Percentiles rank a stretch among this genome's conserved stretches.
These are phyloP conservation scores for Peronosclerospora sorghi DNA, from an alignment of 352 stramenopile species.

Conservation along the genomic window DNA sequence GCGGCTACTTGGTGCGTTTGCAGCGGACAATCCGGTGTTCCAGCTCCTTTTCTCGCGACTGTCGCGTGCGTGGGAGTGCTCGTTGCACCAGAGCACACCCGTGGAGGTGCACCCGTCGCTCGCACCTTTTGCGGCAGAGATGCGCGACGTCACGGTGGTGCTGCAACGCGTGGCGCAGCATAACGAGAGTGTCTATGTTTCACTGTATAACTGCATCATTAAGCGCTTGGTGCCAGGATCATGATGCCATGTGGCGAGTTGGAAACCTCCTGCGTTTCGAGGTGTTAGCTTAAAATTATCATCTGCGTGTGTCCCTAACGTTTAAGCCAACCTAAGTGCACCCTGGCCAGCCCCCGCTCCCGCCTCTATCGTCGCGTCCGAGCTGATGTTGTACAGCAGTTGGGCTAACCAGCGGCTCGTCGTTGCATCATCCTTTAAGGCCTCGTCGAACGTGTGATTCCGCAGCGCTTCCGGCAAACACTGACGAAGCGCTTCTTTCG, in stretches of 20 bases:
- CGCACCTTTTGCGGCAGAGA: conserved; percentile 31
- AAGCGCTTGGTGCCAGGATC: conserved; percentile 23
- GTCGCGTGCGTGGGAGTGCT: conserved; percentile 16
- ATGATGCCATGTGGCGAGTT: no score
- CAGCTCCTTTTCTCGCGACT: conserved; percentile 41
- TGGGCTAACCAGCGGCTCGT: conserved; percentile 94
- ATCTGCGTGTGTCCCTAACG: conserved; percentile 14
- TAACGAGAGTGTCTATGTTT: conserved; percentile 54
- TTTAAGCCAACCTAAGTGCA: conserved; percentile 11
- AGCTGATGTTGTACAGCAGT: conserved; percentile 88
- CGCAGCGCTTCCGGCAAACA: conserved; percentile 90
- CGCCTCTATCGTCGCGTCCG: conserved; percentile 15
- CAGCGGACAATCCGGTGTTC: conserved; percentile 44
- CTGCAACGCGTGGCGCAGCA: conserved; percentile 43
- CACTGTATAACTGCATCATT: conserved; percentile 56
- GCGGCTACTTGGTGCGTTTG: conserved; percentile 32
- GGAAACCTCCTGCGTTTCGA: no score
- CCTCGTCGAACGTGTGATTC: conserved; percentile 91
- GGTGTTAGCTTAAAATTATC: no score
- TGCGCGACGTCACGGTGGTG: conserved; percentile 19
- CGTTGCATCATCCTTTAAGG: conserved; percentile 92
- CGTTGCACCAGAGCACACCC: conserved; percentile 7
- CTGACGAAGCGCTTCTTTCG: conserved; percentile 94
- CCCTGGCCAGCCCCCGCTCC: conserved; percentile 15
- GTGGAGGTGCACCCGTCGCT: conserved; percentile 37